Evolutionary conservation across 768 basidiomycete species (phyloP).

Genomic region (Lentinus brumalis): DNA sequence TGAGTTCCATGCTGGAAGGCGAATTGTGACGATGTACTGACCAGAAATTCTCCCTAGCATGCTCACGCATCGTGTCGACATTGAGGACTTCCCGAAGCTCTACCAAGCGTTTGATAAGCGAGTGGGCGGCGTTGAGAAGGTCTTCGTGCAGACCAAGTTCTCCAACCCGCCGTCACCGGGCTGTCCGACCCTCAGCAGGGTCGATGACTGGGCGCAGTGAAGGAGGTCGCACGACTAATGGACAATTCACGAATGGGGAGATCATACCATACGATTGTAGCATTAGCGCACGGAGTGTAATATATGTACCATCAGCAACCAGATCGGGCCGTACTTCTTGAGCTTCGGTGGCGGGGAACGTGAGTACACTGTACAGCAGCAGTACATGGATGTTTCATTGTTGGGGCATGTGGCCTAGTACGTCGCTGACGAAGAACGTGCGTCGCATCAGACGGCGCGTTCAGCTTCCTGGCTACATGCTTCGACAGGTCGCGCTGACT

Average conservation of each 20-base stretch:
- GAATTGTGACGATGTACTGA: background rate
- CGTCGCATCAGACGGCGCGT: background rate
- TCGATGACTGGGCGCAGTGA: conserved; percentile 47
- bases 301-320: conserved; percentile 7
- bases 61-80: conserved; percentile 55
- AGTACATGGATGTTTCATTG: background rate
- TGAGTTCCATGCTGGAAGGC: conserved; percentile 30
- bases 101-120: conserved; percentile 68
- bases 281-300: background rate
- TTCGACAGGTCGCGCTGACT: too few relatives aligned
- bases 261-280: background rate
- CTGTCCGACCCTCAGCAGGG: conserved; percentile 53
- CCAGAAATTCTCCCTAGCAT: conserved; percentile 34
- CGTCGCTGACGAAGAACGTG: conserved; percentile 11
- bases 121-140: conserved; percentile 60
- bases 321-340: background rate
- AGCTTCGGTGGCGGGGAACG: conserved; percentile 1
- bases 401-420: background rate
- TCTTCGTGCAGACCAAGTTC: conserved; percentile 72
- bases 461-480: background rate
- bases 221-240: background rate
- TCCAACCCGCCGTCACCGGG: conserved; percentile 47
- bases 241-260: background rate
- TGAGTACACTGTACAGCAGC: background rate
- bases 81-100: conserved; percentile 69